Evolutionary conservation across 306 rosid genomes (phyloP).

Genomic region (Chamaecrista fasciculata): DNA sequence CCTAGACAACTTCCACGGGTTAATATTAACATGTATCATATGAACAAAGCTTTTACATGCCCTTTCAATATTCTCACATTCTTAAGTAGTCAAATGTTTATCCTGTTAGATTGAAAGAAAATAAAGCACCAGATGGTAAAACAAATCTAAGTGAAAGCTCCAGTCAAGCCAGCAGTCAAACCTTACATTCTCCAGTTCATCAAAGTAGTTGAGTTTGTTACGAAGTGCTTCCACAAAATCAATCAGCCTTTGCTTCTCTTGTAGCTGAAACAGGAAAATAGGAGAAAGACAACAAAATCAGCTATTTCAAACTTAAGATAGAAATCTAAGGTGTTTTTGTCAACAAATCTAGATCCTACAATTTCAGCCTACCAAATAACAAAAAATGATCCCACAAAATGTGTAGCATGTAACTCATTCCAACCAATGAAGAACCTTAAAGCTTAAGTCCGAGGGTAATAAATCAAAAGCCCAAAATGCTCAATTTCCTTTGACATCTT

Average conservation of each 20-base stretch:
- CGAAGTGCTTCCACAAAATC: constrained; percentile 95
- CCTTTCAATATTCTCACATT: constrained; percentile 20
- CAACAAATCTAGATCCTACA: not conserved
- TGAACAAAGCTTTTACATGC: constrained; percentile 12
- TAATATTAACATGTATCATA: constrained; percentile 5
- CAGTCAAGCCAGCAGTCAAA: constrained; percentile 81
- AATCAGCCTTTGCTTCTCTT: constrained; percentile 86
- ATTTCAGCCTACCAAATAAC: constrained; percentile 10
- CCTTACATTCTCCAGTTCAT: constrained; percentile 99
- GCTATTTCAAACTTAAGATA: constrained; percentile 26
- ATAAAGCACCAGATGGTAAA: constrained; percentile 7
- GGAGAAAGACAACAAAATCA: constrained; percentile 13
- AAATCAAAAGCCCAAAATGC: constrained; percentile 9
- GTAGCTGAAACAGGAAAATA: constrained; percentile 53
- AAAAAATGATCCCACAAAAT: constrained; percentile 26
- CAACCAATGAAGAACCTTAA: not conserved
- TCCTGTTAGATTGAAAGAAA: constrained; percentile 2
- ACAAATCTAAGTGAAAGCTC: constrained; percentile 36
- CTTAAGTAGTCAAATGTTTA: constrained; percentile 9
- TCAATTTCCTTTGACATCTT: not conserved
- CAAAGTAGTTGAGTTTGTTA: constrained; percentile 92
- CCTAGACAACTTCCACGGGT: constrained; percentile 13
- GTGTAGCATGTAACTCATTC: constrained; percentile 1
- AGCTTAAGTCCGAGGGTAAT: not conserved
- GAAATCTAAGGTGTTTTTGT: not conserved